Evolutionary conservation across 345 rosid species (phyloP).

Genomic region (Citrus sp.): DNA sequence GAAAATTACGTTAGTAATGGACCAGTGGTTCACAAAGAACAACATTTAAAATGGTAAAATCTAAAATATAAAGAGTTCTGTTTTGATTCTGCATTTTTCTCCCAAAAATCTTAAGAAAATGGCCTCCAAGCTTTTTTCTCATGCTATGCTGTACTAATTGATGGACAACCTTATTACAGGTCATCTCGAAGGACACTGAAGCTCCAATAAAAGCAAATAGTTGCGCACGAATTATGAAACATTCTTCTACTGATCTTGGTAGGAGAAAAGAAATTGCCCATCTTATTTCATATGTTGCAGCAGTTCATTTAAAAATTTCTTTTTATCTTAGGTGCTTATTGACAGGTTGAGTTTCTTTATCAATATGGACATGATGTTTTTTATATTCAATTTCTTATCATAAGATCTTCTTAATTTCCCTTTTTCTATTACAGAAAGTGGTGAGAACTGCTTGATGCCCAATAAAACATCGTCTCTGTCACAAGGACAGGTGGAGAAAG

Average conservation of each 20-base stretch:
- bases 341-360: not conserved
- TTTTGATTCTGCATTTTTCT: not conserved
- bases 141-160: not conserved
- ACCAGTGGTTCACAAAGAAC: not conserved
- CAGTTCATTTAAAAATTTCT: not conserved
- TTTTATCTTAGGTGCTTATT: not conserved
- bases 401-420: not conserved
- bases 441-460: slow-evolving; percentile 18
- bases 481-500: slow-evolving; percentile 34
- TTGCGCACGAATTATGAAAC: slow-evolving; percentile 22
- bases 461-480: slow-evolving; percentile 18
- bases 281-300: not conserved
- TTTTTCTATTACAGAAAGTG: slow-evolving; percentile 29
- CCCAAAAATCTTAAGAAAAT: not conserved
- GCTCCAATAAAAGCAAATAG: slow-evolving; percentile 20
- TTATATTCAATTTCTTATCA: not conserved
- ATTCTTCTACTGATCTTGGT: slow-evolving; percentile 36
- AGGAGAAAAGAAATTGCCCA: not conserved
- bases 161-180: slow-evolving; percentile 37
- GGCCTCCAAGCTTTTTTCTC: not conserved
- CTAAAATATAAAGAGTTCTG: not conserved
- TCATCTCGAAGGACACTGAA: slow-evolving; percentile 49
- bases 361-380: not conserved
- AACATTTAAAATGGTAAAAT: not conserved
- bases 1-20: not conserved